Percentiles rank a stretch among this genome's conserved stretches.
phyloP scores from a whole-genome alignment of 2,329 filamentous ascomycete genomes.

The Colletotrichum camelliae region DNA sequence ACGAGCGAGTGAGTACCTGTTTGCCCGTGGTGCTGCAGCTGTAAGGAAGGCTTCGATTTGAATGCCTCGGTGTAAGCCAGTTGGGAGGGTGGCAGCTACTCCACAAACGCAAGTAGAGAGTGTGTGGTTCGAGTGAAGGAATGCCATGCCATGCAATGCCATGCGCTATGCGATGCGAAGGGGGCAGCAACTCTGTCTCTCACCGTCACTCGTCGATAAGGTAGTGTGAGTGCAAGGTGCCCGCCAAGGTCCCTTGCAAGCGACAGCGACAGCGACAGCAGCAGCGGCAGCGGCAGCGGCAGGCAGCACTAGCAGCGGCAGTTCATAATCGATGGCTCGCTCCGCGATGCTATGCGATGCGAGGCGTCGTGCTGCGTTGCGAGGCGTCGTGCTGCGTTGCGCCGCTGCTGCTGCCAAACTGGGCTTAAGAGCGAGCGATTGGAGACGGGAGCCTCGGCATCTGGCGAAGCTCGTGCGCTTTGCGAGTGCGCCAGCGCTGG shows the following conservation, averaged over 20 bases:
- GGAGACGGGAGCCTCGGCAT: constrained; percentile 17
- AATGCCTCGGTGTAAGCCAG: constrained; percentile 10
- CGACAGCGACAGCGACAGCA: too few relatives aligned
- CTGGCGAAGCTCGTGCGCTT: constrained; percentile 17
- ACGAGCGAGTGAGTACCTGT: neutral
- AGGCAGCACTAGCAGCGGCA: neutral
- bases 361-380: constrained; percentile 2
- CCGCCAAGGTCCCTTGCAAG: neutral
- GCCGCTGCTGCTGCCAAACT: neutral
- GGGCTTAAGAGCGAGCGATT: neutral
- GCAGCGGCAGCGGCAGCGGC: neutral
- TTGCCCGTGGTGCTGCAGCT: neutral
- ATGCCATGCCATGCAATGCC: neutral
- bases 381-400: constrained; percentile 3
- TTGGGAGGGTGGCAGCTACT: neutral
- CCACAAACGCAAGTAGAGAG: neutral
- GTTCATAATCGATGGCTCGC: neutral
- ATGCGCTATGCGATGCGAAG: neutral
- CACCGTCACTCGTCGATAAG: neutral
- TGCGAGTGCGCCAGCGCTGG: neutral
- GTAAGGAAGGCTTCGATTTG: neutral
- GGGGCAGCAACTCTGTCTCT: neutral
- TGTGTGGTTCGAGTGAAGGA: neutral
- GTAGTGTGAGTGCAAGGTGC: neutral
- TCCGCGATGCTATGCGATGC: neutral